A percentile compares a stretch with the other conserved stretches of the same genome.
phyloP scores from a whole-genome alignment of 2,329 filamentous ascomycete genomes.

The Colletotrichum musicola region DNA sequence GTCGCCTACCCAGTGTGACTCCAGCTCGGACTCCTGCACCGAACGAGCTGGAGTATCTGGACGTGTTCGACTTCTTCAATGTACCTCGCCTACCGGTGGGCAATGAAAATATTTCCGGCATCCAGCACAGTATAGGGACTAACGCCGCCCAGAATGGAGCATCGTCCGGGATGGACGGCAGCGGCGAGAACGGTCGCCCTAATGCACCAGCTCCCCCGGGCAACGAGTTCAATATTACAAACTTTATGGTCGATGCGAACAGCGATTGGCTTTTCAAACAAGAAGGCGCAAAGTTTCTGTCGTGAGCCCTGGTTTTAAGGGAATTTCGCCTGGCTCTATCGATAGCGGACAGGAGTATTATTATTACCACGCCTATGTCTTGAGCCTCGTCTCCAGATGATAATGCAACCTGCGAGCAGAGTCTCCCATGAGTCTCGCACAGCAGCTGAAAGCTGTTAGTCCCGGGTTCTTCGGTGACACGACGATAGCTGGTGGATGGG shows the following conservation, averaged over 20 bases:
- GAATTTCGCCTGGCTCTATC: not conserved
- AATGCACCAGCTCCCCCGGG: slow-evolving; percentile 46
- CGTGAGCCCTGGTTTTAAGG: not conserved
- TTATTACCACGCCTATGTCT: no score
- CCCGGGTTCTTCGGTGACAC: no score
- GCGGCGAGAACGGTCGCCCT: slow-evolving; percentile 44
- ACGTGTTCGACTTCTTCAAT: slow-evolving; percentile 96
- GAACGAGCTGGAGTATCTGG: slow-evolving; percentile 89
- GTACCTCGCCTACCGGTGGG: slow-evolving; percentile 77
- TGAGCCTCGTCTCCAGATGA: no score
- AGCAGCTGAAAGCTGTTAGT: no score
- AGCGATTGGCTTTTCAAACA: slow-evolving; percentile 81
- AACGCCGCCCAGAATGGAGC: slow-evolving; percentile 39
- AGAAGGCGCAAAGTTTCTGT: slow-evolving; percentile 47
- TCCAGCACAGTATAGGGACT: slow-evolving; percentile 39
- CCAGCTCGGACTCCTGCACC: slow-evolving; percentile 78
- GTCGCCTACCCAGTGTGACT: slow-evolving; percentile 65
- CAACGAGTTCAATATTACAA: slow-evolving; percentile 82
- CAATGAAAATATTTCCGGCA: slow-evolving; percentile 48
- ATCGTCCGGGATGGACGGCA: slow-evolving; percentile 37
- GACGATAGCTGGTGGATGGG: no score
- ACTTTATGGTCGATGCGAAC: slow-evolving; percentile 81
- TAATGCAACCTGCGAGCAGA: no score
- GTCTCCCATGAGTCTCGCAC: no score
- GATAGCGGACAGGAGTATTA: not conserved